phyloP scores from a whole-genome alignment of 2,329 filamentous ascomycete genomes.

The Venturiaceae sp. region DNA sequence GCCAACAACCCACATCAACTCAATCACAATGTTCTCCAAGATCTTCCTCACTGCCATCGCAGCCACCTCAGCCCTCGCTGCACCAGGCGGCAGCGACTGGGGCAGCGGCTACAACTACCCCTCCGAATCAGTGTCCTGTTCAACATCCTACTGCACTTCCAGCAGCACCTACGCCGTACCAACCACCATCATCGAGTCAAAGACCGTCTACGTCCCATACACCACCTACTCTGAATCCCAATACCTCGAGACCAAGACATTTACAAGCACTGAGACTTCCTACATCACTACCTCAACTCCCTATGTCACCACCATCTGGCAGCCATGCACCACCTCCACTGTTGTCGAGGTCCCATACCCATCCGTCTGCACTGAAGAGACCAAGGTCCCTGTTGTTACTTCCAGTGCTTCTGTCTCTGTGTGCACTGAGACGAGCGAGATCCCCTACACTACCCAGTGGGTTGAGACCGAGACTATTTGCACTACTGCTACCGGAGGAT shows the following conservation, averaged over 20 bases:
- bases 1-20: neutral
- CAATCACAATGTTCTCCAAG: constrained; percentile 1
- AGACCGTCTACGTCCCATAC: neutral
- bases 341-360: neutral
- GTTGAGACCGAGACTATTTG: neutral
- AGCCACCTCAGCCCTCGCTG: neutral
- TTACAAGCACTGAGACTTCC: neutral
- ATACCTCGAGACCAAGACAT: constrained; percentile 1
- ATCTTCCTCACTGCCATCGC: constrained; percentile 1
- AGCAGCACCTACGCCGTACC: neutral
- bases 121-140: neutral
- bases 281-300: neutral
- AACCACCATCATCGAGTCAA: neutral
- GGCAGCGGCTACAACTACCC: neutral
- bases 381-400: neutral
- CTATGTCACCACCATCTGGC: neutral
- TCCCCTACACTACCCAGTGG: constrained; percentile 1
- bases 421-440: neutral
- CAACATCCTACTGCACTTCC: neutral
- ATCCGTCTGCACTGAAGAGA: neutral
- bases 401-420: neutral
- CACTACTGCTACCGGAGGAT: neutral
- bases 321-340: neutral
- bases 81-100: neutral
- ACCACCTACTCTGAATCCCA: neutral